Percentiles rank a stretch among this genome's conserved stretches.
phyloP scores from a whole-genome alignment of 495 filamentous ascomycete genomes.

The Cenococcum geophilum region DNA sequence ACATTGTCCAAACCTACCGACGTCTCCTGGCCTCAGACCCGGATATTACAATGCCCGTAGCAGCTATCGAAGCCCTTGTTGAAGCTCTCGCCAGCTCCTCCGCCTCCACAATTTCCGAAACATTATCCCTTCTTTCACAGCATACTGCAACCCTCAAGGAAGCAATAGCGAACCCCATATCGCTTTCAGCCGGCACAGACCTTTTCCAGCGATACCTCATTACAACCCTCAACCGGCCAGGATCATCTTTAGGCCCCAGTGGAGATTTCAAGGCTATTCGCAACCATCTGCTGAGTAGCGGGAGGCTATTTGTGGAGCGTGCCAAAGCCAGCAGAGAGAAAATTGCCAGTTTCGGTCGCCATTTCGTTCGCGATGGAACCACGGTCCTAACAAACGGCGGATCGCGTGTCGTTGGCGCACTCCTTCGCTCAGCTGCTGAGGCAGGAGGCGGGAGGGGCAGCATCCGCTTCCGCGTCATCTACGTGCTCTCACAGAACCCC shows the following conservation, averaged over 20 bases:
- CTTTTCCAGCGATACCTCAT: conserved; percentile 93
- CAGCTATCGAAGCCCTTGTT: conserved; percentile 89
- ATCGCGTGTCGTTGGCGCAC: conserved; percentile 70
- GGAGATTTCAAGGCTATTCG: conserved; percentile 76
- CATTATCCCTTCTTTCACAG: conserved; percentile 71
- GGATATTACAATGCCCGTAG: conserved; percentile 89
- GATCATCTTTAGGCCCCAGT: conserved; percentile 41
- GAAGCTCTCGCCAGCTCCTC: conserved; percentile 68
- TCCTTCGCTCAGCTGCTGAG: conserved; percentile 69
- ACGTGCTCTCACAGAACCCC: conserved; percentile 49
- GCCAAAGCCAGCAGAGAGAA: conserved; percentile 79
- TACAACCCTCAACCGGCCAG: conserved; percentile 55
- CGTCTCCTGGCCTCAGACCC: conserved; percentile 58
- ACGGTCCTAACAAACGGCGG: conserved; percentile 84
- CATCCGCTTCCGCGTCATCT: conserved; percentile 76
- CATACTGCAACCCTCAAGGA: conserved; percentile 67
- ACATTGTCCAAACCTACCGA: conserved; percentile 56
- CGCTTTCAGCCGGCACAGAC: conserved; percentile 87
- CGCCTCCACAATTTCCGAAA: conserved; percentile 85
- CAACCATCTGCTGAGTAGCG: conserved; percentile 75
- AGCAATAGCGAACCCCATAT: conserved; percentile 77
- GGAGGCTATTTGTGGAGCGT: conserved; percentile 73
- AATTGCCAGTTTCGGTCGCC: conserved; percentile 71
- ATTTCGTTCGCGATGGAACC: conserved; percentile 68
- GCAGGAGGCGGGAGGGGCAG: conserved; percentile 44